A percentile compares a stretch with the other conserved stretches of the same genome.
phyloP scores from a whole-genome alignment of 2,329 filamentous ascomycete genomes.

The Talaromyces sp. region DNA sequence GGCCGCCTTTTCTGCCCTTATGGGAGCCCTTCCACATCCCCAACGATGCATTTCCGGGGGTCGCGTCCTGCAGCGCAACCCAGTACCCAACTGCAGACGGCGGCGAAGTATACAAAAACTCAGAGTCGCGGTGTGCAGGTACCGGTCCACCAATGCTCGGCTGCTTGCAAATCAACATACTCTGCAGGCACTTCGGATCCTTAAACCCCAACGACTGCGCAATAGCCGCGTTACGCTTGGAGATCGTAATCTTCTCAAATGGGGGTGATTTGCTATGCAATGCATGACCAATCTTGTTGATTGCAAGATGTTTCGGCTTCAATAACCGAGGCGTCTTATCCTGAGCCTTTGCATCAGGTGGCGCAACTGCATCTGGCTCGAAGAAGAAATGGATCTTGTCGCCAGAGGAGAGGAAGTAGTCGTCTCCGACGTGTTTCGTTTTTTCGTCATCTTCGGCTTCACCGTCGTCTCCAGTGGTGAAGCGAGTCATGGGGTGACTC shows the following conservation, averaged over 20 bases:
- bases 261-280: slow-evolving; percentile 67
- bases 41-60: slow-evolving; percentile 79
- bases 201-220: slow-evolving; percentile 68
- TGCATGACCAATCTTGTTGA: slow-evolving; percentile 86
- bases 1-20: slow-evolving; percentile 54
- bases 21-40: slow-evolving; percentile 84
- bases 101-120: slow-evolving; percentile 85
- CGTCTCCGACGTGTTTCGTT: slow-evolving; percentile 76
- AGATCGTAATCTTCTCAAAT: slow-evolving; percentile 56
- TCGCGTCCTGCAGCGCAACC: slow-evolving; percentile 94
- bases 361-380: slow-evolving; percentile 80
- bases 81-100: slow-evolving; percentile 92
- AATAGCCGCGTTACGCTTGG: slow-evolving; percentile 56
- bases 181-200: slow-evolving; percentile 79
- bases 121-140: slow-evolving; percentile 85
- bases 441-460: slow-evolving; percentile 46
- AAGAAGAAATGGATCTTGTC: slow-evolving; percentile 97
- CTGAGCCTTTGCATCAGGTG: slow-evolving; percentile 36
- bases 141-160: slow-evolving; percentile 92
- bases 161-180: slow-evolving; percentile 98
- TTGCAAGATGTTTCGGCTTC: slow-evolving; percentile 77
- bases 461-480: slow-evolving; percentile 73
- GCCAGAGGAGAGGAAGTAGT: slow-evolving; percentile 86
- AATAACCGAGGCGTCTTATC: slow-evolving; percentile 57
- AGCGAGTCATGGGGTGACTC: slow-evolving; percentile 87